These are phyloP conservation scores for Diaporthe ampelina DNA, from an alignment of 2,329 filamentous ascomycete species.

Conservation along the genomic window DNA sequence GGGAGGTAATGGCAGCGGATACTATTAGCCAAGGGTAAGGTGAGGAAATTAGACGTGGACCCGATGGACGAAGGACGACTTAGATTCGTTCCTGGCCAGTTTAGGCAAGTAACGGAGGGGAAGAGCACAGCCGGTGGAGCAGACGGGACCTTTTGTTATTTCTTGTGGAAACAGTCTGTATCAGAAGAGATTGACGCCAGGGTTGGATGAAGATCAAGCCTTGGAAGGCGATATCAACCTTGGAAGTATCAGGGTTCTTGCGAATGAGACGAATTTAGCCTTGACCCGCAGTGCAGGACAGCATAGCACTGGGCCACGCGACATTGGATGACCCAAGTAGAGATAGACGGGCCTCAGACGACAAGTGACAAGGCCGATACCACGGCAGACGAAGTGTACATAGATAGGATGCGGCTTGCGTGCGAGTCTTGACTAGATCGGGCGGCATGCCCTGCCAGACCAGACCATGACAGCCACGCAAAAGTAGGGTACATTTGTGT, in stretches of 20 bases:
- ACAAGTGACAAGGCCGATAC: conserved; percentile 25
- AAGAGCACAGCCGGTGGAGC: conserved; percentile 60
- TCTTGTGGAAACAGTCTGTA: conserved; percentile 60
- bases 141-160: conserved; percentile 57
- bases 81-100: conserved; percentile 51
- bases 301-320: conserved; percentile 31
- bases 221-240: conserved; percentile 40
- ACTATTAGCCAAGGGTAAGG: conserved; percentile 42
- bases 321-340: conserved; percentile 26
- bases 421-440: conserved; percentile 39
- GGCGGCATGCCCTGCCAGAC: conserved; percentile 37
- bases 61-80: conserved; percentile 41
- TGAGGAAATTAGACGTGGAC: conserved; percentile 50
- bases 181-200: conserved; percentile 60
- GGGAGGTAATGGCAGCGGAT: conserved; percentile 38
- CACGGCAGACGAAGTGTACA: conserved; percentile 23
- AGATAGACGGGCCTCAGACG: conserved; percentile 15
- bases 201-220: conserved; percentile 50
- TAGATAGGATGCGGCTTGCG: conserved; percentile 37
- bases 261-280: conserved; percentile 37
- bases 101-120: conserved; percentile 58
- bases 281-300: conserved; percentile 38
- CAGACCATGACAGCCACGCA: conserved; percentile 25
- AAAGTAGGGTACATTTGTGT: conserved; percentile 17
- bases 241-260: conserved; percentile 38